Evolutionary conservation across 805 yeast species (phyloP).

Genomic region (Candida schatavii): DNA sequence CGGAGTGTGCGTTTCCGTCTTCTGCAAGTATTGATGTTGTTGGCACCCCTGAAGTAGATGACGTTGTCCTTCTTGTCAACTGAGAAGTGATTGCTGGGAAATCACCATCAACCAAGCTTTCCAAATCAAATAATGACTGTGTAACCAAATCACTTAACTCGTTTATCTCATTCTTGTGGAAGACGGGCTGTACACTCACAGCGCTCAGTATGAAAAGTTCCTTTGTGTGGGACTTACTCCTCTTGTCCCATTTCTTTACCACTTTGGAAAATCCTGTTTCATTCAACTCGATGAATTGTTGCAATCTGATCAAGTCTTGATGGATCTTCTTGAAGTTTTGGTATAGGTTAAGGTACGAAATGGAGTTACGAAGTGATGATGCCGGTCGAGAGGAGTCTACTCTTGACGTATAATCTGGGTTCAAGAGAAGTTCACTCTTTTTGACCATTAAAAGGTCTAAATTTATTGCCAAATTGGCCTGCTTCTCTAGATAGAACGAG

Average conservation of each 20-base stretch:
- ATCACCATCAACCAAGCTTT: conserved; percentile 51
- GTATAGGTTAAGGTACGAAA: conserved; percentile 76
- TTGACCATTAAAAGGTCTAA: conserved; percentile 74
- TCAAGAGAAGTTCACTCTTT: conserved; percentile 50
- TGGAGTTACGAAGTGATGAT: conserved; percentile 58
- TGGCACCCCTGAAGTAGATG: background rate
- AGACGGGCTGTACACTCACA: conserved; percentile 94
- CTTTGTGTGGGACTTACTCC: conserved; percentile 91
- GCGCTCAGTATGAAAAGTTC: conserved; percentile 90
- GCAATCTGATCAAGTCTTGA: conserved; percentile 81
- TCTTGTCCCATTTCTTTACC: conserved; percentile 95
- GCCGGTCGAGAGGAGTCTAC: conserved; percentile 3
- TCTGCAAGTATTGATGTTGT: background rate
- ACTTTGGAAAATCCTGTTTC: conserved; percentile 96
- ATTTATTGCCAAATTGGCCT: conserved; percentile 78
- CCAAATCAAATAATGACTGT: conserved; percentile 67
- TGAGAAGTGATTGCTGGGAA: conserved; percentile 16
- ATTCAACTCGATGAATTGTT: conserved; percentile 91
- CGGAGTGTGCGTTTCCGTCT: too few species aligned
- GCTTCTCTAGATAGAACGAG: conserved; percentile 86
- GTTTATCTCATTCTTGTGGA: conserved; percentile 84
- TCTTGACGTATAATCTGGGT: conserved; percentile 9
- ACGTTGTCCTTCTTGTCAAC: background rate
- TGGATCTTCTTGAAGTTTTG: conserved; percentile 88
- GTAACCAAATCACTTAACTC: conserved; percentile 76